phyloP scores from a whole-genome alignment of 371 early-diverging fungal species.

The Mucor plumbeus region DNA sequence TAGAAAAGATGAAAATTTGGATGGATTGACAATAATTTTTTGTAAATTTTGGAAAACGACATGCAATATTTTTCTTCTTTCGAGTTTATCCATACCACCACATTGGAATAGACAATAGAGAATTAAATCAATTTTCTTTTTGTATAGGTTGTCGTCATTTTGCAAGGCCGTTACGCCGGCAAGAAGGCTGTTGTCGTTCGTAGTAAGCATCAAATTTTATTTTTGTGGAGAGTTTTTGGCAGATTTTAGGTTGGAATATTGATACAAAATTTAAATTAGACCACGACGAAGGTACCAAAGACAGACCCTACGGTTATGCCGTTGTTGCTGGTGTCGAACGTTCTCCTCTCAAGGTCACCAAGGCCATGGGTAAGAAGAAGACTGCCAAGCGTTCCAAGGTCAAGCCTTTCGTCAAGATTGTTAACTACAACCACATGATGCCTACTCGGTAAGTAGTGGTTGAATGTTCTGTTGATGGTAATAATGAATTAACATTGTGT shows the following conservation, averaged over 20 bases:
- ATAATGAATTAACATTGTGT: neutral
- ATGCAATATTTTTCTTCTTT: constrained; percentile 2
- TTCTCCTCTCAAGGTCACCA: constrained; percentile 95
- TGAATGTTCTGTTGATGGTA: neutral
- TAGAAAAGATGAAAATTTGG: constrained; percentile 5
- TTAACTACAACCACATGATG: constrained; percentile 99
- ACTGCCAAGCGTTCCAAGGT: constrained; percentile 95
- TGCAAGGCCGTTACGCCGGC: constrained; percentile 97
- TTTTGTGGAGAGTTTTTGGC: neutral
- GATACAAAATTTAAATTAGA: constrained; percentile 35
- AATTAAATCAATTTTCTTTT: neutral
- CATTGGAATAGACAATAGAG: neutral
- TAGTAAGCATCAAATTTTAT: constrained; percentile 60
- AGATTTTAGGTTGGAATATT: constrained; percentile 7
- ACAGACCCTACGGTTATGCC: constrained; percentile 96
- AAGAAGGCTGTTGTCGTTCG: constrained; percentile 99
- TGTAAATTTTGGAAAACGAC: constrained; percentile 1
- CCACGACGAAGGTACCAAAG: constrained; percentile 90
- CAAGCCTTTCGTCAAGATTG: constrained; percentile 97
- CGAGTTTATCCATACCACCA: neutral
- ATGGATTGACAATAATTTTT: constrained; percentile 33
- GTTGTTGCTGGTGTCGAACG: constrained; percentile 97
- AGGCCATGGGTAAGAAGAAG: constrained; percentile 92
- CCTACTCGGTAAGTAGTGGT: constrained; percentile 83
- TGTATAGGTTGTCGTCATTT: constrained; percentile 91